A percentile compares a stretch with the other conserved stretches of the same genome.
Evolutionary conservation across 352 stramenopile species (phyloP).

Genomic region (Phytopythium litorale): DNA sequence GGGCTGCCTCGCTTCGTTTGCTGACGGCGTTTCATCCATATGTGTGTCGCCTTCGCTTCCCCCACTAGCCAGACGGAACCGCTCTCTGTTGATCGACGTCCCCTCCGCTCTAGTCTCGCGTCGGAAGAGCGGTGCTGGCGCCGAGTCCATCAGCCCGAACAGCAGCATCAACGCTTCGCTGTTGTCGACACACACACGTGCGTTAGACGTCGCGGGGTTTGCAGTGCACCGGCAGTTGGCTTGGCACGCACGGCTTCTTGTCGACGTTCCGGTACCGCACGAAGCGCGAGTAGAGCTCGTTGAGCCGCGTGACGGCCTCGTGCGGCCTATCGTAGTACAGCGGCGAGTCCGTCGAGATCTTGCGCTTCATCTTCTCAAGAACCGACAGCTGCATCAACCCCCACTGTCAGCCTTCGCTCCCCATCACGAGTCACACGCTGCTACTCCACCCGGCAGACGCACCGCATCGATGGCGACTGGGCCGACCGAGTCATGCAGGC

Average conservation of each 20-base stretch:
- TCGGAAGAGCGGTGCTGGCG: constrained; percentile 8
- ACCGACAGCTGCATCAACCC: constrained; percentile 41
- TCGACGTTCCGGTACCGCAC: constrained; percentile 71
- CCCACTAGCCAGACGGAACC: not conserved
- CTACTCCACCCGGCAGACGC: not conserved
- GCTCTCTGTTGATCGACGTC: constrained; percentile 9
- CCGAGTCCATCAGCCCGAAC: constrained; percentile 64
- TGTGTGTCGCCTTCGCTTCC: not conserved
- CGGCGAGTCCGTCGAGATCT: constrained; percentile 37
- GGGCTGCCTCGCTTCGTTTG: not conserved
- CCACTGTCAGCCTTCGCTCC: not conserved
- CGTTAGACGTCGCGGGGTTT: not conserved
- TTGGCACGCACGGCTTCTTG: constrained; percentile 55
- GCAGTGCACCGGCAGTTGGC: not conserved
- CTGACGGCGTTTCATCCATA: not conserved
- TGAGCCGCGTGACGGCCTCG: constrained; percentile 45
- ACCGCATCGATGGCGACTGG: constrained; percentile 31
- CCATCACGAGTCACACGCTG: not conserved
- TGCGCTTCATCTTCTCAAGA: constrained; percentile 77
- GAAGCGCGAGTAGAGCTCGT: constrained; percentile 79
- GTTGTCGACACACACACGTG: constrained; percentile 3
- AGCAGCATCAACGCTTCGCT: constrained; percentile 70
- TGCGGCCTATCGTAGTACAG: constrained; percentile 40
- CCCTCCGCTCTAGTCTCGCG: not conserved
- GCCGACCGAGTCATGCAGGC: constrained; percentile 43